Conservation (phyloP, 257 asterid species). For the Jacaranda mimosifolia region DNA sequence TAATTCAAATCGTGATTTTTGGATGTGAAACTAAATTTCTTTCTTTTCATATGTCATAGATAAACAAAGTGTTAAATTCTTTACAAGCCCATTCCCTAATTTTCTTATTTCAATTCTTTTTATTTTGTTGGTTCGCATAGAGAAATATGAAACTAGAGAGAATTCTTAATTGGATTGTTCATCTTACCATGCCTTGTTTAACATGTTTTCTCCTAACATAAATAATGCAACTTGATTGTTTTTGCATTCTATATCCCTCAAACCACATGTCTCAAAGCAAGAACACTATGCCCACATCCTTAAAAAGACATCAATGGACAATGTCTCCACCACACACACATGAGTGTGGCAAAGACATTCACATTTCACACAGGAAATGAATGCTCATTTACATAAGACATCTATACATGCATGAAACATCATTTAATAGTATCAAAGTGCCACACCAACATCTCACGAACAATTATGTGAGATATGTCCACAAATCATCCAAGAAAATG, state of each 20-base stretch:
- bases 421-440: slow-evolving; percentile 18
- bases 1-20: too few relatives aligned
- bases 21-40: too few relatives aligned
- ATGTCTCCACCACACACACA: neutral
- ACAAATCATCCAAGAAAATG: neutral
- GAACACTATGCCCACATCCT: neutral
- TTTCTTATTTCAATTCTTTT: too few relatives aligned
- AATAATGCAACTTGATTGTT: neutral
- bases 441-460: slow-evolving; percentile 23
- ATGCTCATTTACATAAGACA: neutral
- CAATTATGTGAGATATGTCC: slow-evolving; percentile 15
- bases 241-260: neutral
- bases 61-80: too few relatives aligned
- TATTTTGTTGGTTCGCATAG: too few relatives aligned
- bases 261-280: neutral
- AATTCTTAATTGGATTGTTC: too few relatives aligned
- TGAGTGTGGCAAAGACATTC: neutral
- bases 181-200: neutral
- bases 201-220: too few relatives aligned
- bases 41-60: too few relatives aligned
- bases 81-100: too few relatives aligned
- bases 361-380: slow-evolving; percentile 23
- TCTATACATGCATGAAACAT: neutral
- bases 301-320: neutral
- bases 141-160: neutral